phyloP scores from a whole-genome alignment of 495 filamentous ascomycete genomes.

The Clohesyomyces aquaticus region DNA sequence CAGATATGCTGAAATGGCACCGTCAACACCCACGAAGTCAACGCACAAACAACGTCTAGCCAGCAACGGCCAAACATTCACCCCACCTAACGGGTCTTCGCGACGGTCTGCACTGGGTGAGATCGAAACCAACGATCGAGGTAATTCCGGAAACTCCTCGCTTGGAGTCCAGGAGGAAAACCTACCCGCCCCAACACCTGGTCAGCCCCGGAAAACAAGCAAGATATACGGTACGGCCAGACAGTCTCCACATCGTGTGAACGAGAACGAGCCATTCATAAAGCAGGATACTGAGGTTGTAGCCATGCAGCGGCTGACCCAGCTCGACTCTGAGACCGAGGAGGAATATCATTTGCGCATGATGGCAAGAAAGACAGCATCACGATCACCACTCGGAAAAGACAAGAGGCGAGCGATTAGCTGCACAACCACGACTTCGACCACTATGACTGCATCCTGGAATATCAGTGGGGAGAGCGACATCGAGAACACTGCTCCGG shows the following conservation, averaged over 20 bases:
- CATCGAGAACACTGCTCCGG: conserved; percentile 42
- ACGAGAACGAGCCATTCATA: conserved; percentile 49
- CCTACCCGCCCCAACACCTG: conserved; percentile 91
- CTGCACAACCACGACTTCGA: conserved; percentile 66
- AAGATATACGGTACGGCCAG: conserved; percentile 53
- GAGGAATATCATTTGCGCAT: conserved; percentile 77
- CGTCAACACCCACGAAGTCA: conserved; percentile 79
- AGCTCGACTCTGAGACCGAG: conserved; percentile 66
- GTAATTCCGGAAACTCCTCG: conserved; percentile 45
- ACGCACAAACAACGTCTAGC: conserved; percentile 54
- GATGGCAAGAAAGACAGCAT: conserved; percentile 55
- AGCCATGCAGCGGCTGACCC: conserved; percentile 55
- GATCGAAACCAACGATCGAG: conserved; percentile 73
- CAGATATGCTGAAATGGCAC: conserved; percentile 63
- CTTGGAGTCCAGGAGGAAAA: conserved; percentile 69
- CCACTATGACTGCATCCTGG: conserved; percentile 62
- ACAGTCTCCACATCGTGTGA: conserved; percentile 46
- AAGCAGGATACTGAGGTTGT: conserved; percentile 53
- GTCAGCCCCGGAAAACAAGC: conserved; percentile 89
- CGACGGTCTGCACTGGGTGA: conserved; percentile 86
- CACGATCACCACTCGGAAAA: conserved; percentile 52
- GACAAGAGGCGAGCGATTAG: conserved; percentile 59
- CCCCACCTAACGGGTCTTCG: conserved; percentile 79
- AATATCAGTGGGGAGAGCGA: conserved; percentile 41
- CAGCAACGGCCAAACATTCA: conserved; percentile 69